A percentile compares a stretch with the other conserved stretches of the same genome.
Conservation (phyloP, 2,329 filamentous ascomycete species). For the Paecilomyces fulvus region DNA sequence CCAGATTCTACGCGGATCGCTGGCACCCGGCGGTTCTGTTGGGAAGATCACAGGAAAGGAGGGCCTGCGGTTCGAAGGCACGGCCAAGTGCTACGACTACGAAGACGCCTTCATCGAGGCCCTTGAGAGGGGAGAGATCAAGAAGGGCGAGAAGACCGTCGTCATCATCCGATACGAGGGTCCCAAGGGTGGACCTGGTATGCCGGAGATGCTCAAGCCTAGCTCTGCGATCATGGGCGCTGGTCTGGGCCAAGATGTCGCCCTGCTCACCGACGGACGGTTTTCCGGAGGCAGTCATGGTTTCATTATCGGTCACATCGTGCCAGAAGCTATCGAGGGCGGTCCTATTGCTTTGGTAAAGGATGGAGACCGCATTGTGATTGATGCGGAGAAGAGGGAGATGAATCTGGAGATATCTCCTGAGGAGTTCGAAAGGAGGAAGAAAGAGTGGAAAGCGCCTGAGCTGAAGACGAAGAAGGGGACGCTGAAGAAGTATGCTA, state of each 20-base stretch:
- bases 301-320: not conserved
- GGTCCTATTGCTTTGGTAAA: not conserved
- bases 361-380: not conserved
- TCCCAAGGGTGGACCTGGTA: conserved; percentile 60
- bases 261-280: not conserved
- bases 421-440: not conserved
- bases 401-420: not conserved
- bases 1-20: conserved; percentile 57
- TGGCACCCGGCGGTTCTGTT: conserved; percentile 57
- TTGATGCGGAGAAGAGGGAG: not conserved
- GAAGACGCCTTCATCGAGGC: conserved; percentile 57
- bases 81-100: conserved; percentile 55
- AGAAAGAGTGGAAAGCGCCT: not conserved
- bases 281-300: not conserved
- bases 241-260: conserved; percentile 29
- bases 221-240: conserved; percentile 63
- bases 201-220: conserved; percentile 65
- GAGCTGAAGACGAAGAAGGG: not conserved
- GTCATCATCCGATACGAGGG: conserved; percentile 63
- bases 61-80: conserved; percentile 54
- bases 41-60: conserved; percentile 66
- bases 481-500: conserved; percentile 52
- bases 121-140: conserved; percentile 55
- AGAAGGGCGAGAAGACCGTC: conserved; percentile 61
- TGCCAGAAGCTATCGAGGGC: not conserved